Percentiles rank a stretch among this genome's conserved stretches.
Evolutionary conservation across 2,329 filamentous ascomycete genomes (phyloP).

Genomic region (Hymenoscyphus scutula): DNA sequence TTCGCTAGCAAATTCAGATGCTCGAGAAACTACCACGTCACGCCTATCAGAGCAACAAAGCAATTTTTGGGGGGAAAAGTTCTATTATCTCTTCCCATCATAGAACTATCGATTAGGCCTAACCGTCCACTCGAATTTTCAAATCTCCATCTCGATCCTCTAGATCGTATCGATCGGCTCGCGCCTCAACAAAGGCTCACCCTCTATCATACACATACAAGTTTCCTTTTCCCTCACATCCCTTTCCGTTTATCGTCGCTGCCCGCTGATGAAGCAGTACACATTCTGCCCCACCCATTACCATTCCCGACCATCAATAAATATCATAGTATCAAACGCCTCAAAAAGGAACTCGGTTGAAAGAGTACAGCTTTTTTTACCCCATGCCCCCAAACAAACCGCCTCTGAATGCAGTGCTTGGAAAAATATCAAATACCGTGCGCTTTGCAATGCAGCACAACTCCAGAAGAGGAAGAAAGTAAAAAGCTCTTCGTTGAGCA

Average conservation of each 20-base stretch:
- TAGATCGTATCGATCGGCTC: background rate
- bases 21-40: background rate
- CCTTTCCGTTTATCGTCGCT: constrained; percentile 8
- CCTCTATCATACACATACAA: constrained; percentile 22
- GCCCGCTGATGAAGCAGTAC: constrained; percentile 23
- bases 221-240: constrained; percentile 4
- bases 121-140: background rate
- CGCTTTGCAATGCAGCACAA: constrained; percentile 17
- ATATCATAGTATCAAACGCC: constrained; percentile 22
- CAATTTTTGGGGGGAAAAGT: constrained; percentile 8
- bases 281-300: constrained; percentile 11
- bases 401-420: constrained; percentile 25
- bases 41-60: background rate
- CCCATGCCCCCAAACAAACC: constrained; percentile 14
- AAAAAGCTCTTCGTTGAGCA: constrained; percentile 2
- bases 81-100: constrained; percentile 12
- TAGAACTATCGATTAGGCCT: constrained; percentile 2
- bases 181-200: background rate
- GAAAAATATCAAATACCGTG: constrained; percentile 18
- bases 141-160: background rate
- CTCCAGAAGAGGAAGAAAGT: constrained; percentile 16
- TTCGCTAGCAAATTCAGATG: background rate
- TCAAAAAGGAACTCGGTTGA: constrained; percentile 32
- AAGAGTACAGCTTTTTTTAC: constrained; percentile 33
- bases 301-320: constrained; percentile 11